These are phyloP conservation scores for Thelonectria olida DNA, from an alignment of 2,329 filamentous ascomycete genomes.

Conservation along the genomic window DNA sequence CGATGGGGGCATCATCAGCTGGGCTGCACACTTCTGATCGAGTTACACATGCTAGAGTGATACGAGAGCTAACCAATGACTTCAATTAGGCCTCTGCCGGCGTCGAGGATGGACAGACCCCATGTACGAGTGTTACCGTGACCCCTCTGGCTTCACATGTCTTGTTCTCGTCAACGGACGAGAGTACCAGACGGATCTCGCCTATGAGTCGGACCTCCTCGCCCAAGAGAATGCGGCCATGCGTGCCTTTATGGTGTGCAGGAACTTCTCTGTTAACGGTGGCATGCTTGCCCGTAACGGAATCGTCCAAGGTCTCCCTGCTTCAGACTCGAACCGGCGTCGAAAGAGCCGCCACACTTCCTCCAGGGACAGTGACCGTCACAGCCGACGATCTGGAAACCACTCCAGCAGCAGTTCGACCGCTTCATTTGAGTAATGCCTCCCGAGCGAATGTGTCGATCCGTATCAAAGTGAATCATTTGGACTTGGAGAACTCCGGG, in stretches of 20 bases:
- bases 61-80: slow-evolving; percentile 46
- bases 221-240: slow-evolving; percentile 95
- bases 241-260: slow-evolving; percentile 96
- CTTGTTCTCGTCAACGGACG: slow-evolving; percentile 95
- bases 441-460: slow-evolving; percentile 3
- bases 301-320: slow-evolving; percentile 73
- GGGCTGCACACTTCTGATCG: background rate
- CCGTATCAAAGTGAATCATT: slow-evolving; percentile 18
- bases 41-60: background rate
- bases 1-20: slow-evolving; percentile 4
- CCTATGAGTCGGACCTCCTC: slow-evolving; percentile 82
- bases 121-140: slow-evolving; percentile 83
- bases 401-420: slow-evolving; percentile 72
- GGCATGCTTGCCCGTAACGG: slow-evolving; percentile 83
- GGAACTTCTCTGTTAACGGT: slow-evolving; percentile 96
- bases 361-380: slow-evolving; percentile 55
- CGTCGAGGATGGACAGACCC: slow-evolving; percentile 94
- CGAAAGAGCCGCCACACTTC: slow-evolving; percentile 63
- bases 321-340: slow-evolving; percentile 59
- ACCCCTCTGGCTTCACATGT: slow-evolving; percentile 82
- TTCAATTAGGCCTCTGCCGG: slow-evolving; percentile 82
- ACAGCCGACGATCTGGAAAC: slow-evolving; percentile 62
- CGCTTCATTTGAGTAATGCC: slow-evolving; percentile 63
- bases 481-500: slow-evolving; percentile 22
- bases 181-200: slow-evolving; percentile 91